Base-by-base conservation (phyloP, 2,329 filamentous ascomycete species). In the Cercospora sojina region DNA sequence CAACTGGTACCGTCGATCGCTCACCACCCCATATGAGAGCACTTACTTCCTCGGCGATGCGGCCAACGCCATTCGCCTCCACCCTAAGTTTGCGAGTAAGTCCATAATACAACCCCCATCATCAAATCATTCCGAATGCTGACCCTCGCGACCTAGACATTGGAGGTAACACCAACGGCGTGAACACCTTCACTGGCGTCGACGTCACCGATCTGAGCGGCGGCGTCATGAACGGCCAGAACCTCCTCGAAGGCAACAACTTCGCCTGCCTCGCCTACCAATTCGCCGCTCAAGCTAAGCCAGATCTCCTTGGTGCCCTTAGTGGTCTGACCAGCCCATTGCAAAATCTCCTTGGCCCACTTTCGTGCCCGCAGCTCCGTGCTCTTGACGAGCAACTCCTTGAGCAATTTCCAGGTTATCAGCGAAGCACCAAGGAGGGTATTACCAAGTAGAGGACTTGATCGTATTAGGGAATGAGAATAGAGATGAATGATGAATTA, bases 221-320 rank as follows among this genome's bases (percentile, higher is more conserved):
- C 10, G 80, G 80, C 29, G 72, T 84, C 1, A 79, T 81, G 65
- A 84, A 83, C 69, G 43, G 62, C 23, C 56, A 64, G 12, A 69
- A 67, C 49, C 64, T 74, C 7, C 57, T 71, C 41, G 47, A 74
- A 23, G 77, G 75, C 8, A 77, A 80, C 71, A 78, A 78, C 64
- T 72, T 79, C 6, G 70, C 76, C 2, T 80, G 79, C 66, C 77
- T 80, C 65, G 74, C 73, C 3, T 74, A 78, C 53, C 67, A 79
- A 58, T 43, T 77, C 20, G 69, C 77, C 57, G 74, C 77, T 62
- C 77, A 78, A 4, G 75, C 75, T 62, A 67, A 74, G 57, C 75
- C 77, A 12, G 29, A 53, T 57, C 56, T 71, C 18, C 31, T 51
- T 16, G 29, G 60, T 55, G 60, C 58, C 49, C 63, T 69, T 7